Base-by-base conservation (phyloP, 1,139 yeast species). In the Diutina mesorugosa region DNA sequence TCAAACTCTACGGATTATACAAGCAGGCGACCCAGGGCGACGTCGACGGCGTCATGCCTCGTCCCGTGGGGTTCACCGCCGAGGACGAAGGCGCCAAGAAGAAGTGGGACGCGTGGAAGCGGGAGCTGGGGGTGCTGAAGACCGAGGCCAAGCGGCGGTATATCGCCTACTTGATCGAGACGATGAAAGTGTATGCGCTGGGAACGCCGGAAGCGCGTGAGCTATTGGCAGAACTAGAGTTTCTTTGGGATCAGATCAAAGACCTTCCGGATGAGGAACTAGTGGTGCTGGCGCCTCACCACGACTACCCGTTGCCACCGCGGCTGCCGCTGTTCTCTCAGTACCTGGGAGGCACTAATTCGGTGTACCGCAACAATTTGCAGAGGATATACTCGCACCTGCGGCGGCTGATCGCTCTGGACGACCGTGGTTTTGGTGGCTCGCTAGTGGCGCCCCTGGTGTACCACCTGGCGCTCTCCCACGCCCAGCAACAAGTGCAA, bases 21-120 rank as follows among this genome's bases (percentile, higher is more conserved):
- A 89, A 89, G 64, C 96, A 89, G 66, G 91, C 96, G 2, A 87
- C 95, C 5, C 95, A 87, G 68, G 96, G 96, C 2, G 83, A 89
- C 66, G 90, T 86, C 5, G 81, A 79, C 55, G 85, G 85, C 1
- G 74, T 84, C 32, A 79, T 85, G 82, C 78, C 79, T 1, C 73
- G 90, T 54, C 91, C 93, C 0, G 68, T 70, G 1, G 91, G 90
- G 6, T 71, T 69, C 55, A 69, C 81, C 0, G 73, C 79, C 7
- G 89, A 83, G 61, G 88, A 82, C 63, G 84, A 80, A 62, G 85
- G 85, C 3, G 87, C 87, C 8, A 79, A 80, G 63, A 79, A 82
- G 65, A 87, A 88, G 67, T 87, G 91, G 89, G 93, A 87, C 63
- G 90, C 96, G 0, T 89, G 96, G 96, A 83, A 85, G 63, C 70